Evolutionary conservation across 2,329 filamentous ascomycete genomes (phyloP).

Genomic region (Colletotrichum sp.): DNA sequence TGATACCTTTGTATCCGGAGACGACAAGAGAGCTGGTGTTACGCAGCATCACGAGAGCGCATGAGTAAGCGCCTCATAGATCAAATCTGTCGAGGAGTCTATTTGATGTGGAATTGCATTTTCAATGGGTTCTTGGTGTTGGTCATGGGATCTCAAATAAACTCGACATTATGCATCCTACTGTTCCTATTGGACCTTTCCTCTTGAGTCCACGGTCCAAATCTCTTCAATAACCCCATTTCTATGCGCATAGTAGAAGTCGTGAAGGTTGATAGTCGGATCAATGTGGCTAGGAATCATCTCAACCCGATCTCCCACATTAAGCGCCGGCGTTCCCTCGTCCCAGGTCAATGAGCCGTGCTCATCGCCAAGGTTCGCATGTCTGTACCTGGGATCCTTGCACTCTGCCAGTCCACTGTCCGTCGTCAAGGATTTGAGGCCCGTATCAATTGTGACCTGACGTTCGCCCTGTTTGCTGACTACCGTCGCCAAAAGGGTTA

Average conservation of each 20-base stretch:
- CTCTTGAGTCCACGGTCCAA: constrained; percentile 55
- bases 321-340: constrained; percentile 39
- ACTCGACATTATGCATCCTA: not conserved
- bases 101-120: not conserved
- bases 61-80: no score
- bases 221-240: constrained; percentile 54
- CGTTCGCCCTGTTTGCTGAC: constrained; percentile 50
- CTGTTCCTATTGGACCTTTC: constrained; percentile 50
- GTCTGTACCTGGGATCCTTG: constrained; percentile 45
- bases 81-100: not conserved
- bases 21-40: constrained; percentile 18
- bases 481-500: constrained; percentile 54
- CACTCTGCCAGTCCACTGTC: constrained; percentile 57
- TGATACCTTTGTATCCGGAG: not conserved
- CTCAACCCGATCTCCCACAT: constrained; percentile 51
- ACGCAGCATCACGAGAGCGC: not conserved
- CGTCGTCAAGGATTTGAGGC: constrained; percentile 53
- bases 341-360: constrained; percentile 53
- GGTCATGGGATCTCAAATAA: not conserved
- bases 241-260: constrained; percentile 54
- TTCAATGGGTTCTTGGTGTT: not conserved
- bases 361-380: constrained; percentile 53
- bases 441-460: constrained; percentile 52
- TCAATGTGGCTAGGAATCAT: constrained; percentile 62
- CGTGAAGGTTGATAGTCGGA: constrained; percentile 57